Evolutionary conservation across 108 stramenopile genomes (phyloP).

Genomic region (Aureococcus anophagefferens): DNA sequence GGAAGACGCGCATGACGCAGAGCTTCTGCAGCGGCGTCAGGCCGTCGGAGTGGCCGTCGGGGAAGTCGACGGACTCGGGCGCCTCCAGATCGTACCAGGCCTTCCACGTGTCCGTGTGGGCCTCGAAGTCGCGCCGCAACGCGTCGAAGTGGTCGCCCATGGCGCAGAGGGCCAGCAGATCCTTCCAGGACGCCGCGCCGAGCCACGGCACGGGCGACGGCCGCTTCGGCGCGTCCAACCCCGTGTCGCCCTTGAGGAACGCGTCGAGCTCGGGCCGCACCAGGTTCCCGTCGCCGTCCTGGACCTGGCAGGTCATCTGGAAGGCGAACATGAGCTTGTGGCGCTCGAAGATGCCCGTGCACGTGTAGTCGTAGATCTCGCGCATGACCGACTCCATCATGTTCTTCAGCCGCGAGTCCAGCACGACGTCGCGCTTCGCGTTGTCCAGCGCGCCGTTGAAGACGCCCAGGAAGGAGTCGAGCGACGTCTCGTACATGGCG

Average conservation of each 20-base stretch:
- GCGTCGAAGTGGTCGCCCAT: not conserved
- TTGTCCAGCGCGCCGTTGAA: conserved; percentile 46
- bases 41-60: conserved; percentile 19
- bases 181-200: conserved; percentile 48
- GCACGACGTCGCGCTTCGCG: conserved; percentile 46
- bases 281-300: conserved; percentile 48
- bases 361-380: conserved; percentile 59
- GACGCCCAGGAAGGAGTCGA: conserved; percentile 52
- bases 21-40: conserved; percentile 43
- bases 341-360: conserved; percentile 63
- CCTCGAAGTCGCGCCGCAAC: not conserved
- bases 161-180: conserved; percentile 27
- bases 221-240: conserved; percentile 29
- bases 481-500: conserved; percentile 58
- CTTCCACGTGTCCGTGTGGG: conserved; percentile 29
- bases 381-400: conserved; percentile 45
- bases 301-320: conserved; percentile 14
- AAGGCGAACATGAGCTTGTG: conserved; percentile 64
- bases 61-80: conserved; percentile 41
- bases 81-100: conserved; percentile 57
- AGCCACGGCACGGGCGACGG: conserved; percentile 33
- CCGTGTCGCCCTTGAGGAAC: conserved; percentile 60
- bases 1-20: conserved; percentile 43
- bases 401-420: conserved; percentile 48
- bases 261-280: conserved; percentile 45